Base-by-base conservation (phyloP, 768 basidiomycete species). In the Sarcodon sp. region DNA sequence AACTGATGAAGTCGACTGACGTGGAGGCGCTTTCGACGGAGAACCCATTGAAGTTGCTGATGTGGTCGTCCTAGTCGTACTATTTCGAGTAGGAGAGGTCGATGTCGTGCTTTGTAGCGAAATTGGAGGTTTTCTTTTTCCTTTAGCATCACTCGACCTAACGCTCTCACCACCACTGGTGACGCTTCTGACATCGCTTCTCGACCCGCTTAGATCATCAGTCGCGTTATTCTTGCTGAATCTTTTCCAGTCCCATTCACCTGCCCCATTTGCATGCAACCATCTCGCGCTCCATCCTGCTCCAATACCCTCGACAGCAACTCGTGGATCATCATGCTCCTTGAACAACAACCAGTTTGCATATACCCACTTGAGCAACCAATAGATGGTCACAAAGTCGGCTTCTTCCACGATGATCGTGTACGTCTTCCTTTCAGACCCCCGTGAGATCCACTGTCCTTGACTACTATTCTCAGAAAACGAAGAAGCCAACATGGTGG, bases 361-460 rank as follows among this genome's bases (percentile, higher is more conserved):
- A 53, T 87, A 88, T 48, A 83, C 76, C 61, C 72, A 86, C 59
- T 84, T 84, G 34, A 87, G 63, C 27, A 87, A 59, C 85, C 85
- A 87, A 57, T 84, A 87, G 4, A 87, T 72, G 0, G 84, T 87
- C 49, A 78, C 73, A 52, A 81, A 88, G 50, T 83, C 82, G 6
- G 82, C 82, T 59, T 87, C 85, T 53, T 87, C 80, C 6, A 87
- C 79, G n/a, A 83, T 66, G 44, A 87, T 62, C 1, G 76, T 81
- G 57, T 78, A 75, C 0, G 78, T 53, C 55, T 80, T 77, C 50
- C 79, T 65, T 54, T 78, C 75, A 18, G 71, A 74, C 2, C 64
- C 61, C 13, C 45, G 48, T 4, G 21, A 27, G 21, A 27, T 27
- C 21, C 21, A 27, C 21, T 27, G 21, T 9, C 15, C 27, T 16